Percentiles rank a stretch among this genome's conserved stretches.
Evolutionary conservation across 257 asterid species (phyloP).

Genomic region (Scutellaria baicalensis): DNA sequence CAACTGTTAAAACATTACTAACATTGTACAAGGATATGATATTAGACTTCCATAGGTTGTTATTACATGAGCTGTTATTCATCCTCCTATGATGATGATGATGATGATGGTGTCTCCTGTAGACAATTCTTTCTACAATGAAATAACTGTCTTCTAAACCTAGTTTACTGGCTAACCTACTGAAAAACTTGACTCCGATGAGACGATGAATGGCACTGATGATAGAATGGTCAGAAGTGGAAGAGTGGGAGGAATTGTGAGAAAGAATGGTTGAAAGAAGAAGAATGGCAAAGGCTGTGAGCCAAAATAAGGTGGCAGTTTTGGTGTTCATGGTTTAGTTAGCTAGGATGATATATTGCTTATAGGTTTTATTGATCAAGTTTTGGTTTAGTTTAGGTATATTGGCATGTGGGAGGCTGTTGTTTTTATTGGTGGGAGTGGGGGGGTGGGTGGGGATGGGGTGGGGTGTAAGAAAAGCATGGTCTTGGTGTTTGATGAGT

Average conservation of each 20-base stretch:
- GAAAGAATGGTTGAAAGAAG: constrained; percentile 37
- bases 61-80: constrained; percentile 23
- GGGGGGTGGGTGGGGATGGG: constrained; percentile 14
- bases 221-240: neutral
- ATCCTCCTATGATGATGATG: constrained; percentile 12
- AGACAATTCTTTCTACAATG: constrained; percentile 1
- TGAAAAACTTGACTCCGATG: constrained; percentile 12
- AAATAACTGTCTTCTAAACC: constrained; percentile 24
- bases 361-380: neutral
- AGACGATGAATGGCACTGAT: neutral
- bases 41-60: constrained; percentile 40
- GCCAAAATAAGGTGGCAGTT: constrained; percentile 41
- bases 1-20: constrained; percentile 50
- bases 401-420: neutral
- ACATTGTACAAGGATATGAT: constrained; percentile 37
- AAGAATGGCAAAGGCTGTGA: constrained; percentile 33
- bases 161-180: constrained; percentile 13
- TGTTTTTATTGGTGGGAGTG: constrained; percentile 6
- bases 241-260: constrained; percentile 10
- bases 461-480: constrained; percentile 59
- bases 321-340: constrained; percentile 42
- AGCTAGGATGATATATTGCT: too few species aligned
- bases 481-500: constrained; percentile 10
- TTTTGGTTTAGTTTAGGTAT: neutral
- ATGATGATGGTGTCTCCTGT: constrained; percentile 16